A percentile compares a stretch with the other conserved stretches of the same genome.
These are phyloP conservation scores for Orobanche coerulescens DNA, from an alignment of 257 asterid species.

Conservation along the genomic window DNA sequence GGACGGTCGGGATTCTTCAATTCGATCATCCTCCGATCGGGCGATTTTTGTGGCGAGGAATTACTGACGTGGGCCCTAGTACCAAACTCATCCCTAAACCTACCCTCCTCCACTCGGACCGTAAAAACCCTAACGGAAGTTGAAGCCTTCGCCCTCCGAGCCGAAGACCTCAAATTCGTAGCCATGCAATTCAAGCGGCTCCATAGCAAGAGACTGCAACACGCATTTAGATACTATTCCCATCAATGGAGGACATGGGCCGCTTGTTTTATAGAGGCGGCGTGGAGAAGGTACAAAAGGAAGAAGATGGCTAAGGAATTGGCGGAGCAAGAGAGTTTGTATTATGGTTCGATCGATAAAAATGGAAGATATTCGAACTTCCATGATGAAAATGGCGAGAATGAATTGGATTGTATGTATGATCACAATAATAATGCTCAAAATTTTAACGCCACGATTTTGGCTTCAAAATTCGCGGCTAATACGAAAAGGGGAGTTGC, in stretches of 20 bases:
- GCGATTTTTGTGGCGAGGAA: slow-evolving; percentile 96
- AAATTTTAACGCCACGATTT: slow-evolving; percentile 56
- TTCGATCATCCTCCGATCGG: slow-evolving; percentile 67
- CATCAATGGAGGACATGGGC: slow-evolving; percentile 98
- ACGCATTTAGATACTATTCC: slow-evolving; percentile 86
- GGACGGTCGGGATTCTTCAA: slow-evolving; percentile 90
- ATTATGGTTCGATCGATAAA: not conserved
- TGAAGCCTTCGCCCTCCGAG: slow-evolving; percentile 83
- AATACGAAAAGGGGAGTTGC: slow-evolving; percentile 55
- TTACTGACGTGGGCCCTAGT: slow-evolving; percentile 89
- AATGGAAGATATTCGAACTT: not conserved
- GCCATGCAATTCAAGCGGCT: slow-evolving; percentile 82
- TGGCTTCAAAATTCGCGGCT: slow-evolving; percentile 72
- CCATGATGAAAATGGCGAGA: slow-evolving; percentile 19
- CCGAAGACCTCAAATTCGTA: slow-evolving; percentile 81
- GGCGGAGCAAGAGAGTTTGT: slow-evolving; percentile 39
- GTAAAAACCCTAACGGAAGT: slow-evolving; percentile 79
- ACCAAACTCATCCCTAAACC: slow-evolving; percentile 58
- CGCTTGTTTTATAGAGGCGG: slow-evolving; percentile 67
- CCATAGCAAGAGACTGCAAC: slow-evolving; percentile 91
- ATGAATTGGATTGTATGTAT: not conserved
- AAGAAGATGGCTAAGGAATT: slow-evolving; percentile 58
- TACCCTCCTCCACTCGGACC: slow-evolving; percentile 78
- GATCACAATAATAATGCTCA: slow-evolving; percentile 22
- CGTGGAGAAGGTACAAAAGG: slow-evolving; percentile 69